These are phyloP conservation scores for Pythium aquatile DNA, from an alignment of 352 stramenopile species.

Conservation along the genomic window DNA sequence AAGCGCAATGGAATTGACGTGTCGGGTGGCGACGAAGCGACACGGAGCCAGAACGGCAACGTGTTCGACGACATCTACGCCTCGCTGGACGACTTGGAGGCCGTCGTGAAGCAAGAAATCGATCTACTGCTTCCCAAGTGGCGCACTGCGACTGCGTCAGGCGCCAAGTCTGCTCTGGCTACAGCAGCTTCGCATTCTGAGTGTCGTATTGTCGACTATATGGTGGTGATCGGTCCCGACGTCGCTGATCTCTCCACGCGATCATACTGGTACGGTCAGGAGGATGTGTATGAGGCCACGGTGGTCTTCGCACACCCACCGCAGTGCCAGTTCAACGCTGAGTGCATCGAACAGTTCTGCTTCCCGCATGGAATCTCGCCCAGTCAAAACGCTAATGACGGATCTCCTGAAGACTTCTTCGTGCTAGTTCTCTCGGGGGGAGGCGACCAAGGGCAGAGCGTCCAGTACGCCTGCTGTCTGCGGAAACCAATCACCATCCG, in stretches of 20 bases:
- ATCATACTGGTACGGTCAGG: constrained; percentile 17
- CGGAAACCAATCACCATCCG: constrained; percentile 12
- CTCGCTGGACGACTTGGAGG: constrained; percentile 27
- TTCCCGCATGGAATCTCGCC: constrained; percentile 46
- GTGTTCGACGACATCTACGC: constrained; percentile 26
- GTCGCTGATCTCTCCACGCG: constrained; percentile 17
- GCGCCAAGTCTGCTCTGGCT: neutral
- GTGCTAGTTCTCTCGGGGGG: constrained; percentile 28
- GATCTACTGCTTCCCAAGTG: constrained; percentile 13
- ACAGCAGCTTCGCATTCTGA: neutral
- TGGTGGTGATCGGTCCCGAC: constrained; percentile 29
- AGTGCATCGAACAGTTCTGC: constrained; percentile 76
- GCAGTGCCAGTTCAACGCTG: constrained; percentile 60
- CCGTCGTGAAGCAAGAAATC: constrained; percentile 23
- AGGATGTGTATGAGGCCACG: constrained; percentile 52
- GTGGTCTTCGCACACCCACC: constrained; percentile 65
- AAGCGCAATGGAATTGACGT: constrained; percentile 19
- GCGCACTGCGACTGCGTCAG: neutral
- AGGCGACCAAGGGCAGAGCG: constrained; percentile 30
- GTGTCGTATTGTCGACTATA: constrained; percentile 21
- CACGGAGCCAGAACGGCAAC: neutral
- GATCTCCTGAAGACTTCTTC: constrained; percentile 21
- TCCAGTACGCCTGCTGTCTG: constrained; percentile 32
- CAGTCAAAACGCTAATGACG: neutral
- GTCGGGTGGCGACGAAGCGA: neutral